A percentile compares a stretch with the other conserved stretches of the same genome.
Evolutionary conservation across 306 rosid species (phyloP).

Genomic region (Senna tora): DNA sequence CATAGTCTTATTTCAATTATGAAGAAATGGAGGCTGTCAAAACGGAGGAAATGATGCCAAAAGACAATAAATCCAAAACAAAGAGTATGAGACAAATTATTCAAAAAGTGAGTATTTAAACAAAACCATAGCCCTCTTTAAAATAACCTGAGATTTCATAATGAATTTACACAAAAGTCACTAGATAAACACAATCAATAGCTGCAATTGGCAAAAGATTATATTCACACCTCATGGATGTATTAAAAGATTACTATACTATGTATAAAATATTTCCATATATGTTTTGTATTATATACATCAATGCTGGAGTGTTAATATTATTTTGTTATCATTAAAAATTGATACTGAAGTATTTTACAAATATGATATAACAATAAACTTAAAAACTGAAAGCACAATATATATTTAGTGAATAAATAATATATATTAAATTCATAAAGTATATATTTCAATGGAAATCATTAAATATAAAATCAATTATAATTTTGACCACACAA

Average conservation of each 20-base stretch:
- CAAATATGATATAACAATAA: neutral
- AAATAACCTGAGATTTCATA: neutral
- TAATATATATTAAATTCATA: neutral
- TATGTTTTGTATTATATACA: neutral
- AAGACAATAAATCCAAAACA: neutral
- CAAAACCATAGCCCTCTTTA: neutral
- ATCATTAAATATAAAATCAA: neutral
- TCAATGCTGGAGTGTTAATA: neutral
- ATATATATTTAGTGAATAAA: no score
- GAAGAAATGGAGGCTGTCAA: neutral
- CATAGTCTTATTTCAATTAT: neutral
- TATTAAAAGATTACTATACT: neutral
- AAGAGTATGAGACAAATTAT: neutral
- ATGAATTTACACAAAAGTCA: neutral
- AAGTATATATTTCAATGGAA: neutral
- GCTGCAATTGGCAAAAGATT: neutral
- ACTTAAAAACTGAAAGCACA: no score
- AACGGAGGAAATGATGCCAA: neutral
- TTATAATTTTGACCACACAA: neutral
- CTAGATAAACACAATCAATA: neutral
- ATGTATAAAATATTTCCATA: neutral
- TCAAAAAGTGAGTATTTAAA: neutral
- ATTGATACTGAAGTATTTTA: neutral
- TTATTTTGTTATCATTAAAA: neutral
- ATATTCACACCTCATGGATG: neutral